Percentiles rank a stretch among this genome's conserved stretches.
Evolutionary conservation across 139 green algal genomes (phyloP).

Genomic region (Chlamydomonas schloesseri): DNA sequence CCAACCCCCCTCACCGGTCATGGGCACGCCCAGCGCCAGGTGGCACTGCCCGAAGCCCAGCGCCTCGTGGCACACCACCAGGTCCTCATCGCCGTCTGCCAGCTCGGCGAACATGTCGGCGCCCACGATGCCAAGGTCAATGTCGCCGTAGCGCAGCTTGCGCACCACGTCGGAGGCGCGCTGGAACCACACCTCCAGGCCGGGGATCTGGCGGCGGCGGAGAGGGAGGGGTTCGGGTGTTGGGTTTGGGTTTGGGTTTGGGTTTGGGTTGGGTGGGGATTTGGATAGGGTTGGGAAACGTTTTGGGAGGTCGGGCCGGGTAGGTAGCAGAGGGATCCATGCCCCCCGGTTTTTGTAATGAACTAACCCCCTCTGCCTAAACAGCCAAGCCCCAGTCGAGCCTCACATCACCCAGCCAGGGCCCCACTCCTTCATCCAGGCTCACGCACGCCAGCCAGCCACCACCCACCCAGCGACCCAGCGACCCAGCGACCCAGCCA

Average conservation of each 20-base stretch:
- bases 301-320: too few species aligned
- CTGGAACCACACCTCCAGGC: slow-evolving; percentile 99
- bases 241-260: too few species aligned
- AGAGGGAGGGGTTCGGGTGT: not conserved
- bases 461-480: too few species aligned
- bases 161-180: slow-evolving; percentile 95
- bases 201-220: slow-evolving; percentile 82
- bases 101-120: slow-evolving; percentile 96
- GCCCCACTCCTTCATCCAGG: too few species aligned
- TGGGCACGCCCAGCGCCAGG: slow-evolving; percentile 93
- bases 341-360: too few species aligned
- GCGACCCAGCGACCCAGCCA: too few species aligned
- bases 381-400: too few species aligned
- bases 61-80: slow-evolving; percentile 90
- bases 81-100: slow-evolving; percentile 73
- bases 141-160: slow-evolving; percentile 90
- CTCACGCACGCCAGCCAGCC: too few species aligned
- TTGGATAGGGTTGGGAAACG: not conserved
- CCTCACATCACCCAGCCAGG: too few species aligned
- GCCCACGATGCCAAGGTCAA: slow-evolving; percentile 98
- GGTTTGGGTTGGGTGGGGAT: too few species aligned
- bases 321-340: too few species aligned
- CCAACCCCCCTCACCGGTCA: slow-evolving; percentile 26
- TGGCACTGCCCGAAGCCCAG: slow-evolving; percentile 96
- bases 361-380: too few species aligned